Conservation (phyloP, 2,329 filamentous ascomycete species). For the Aschersonia sp. region DNA sequence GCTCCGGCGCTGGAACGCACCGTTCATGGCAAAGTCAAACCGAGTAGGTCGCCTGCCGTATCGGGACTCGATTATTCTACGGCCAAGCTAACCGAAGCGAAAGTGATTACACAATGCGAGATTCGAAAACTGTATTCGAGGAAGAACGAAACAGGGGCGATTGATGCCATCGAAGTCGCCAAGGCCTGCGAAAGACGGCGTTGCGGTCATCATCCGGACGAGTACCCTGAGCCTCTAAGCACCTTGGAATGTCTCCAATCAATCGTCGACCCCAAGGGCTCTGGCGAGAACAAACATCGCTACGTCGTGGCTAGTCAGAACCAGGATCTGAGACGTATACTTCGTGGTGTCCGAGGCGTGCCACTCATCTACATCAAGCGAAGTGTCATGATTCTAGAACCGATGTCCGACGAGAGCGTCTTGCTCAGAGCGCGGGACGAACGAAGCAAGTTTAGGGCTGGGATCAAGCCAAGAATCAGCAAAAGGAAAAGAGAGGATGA, state of each 20-base stretch:
- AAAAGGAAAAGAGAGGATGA: conserved; percentile 37
- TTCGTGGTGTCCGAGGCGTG: conserved; percentile 56
- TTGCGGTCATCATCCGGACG: conserved; percentile 62
- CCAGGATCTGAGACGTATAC: conserved; percentile 41
- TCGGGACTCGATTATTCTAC: too few species aligned
- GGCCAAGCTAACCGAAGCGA: conserved; percentile 8
- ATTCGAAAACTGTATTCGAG: conserved; percentile 64
- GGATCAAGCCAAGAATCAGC: conserved; percentile 37
- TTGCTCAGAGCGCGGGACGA: conserved; percentile 53
- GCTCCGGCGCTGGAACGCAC: conserved; percentile 61
- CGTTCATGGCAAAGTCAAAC: conserved; percentile 76
- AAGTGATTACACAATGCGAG: conserved; percentile 68
- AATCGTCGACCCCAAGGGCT: conserved; percentile 66
- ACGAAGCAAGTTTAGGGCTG: conserved; percentile 57
- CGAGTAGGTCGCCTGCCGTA: conserved; percentile 36
- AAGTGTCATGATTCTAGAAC: conserved; percentile 58
- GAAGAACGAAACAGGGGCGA: conserved; percentile 36
- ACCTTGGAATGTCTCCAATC: conserved; percentile 55
- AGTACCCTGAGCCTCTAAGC: conserved; percentile 55
- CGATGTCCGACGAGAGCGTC: conserved; percentile 55
- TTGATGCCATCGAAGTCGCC: conserved; percentile 54
- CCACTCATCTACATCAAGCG: conserved; percentile 67
- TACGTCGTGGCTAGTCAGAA: conserved; percentile 70
- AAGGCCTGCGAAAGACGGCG: conserved; percentile 63
- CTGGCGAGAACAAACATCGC: conserved; percentile 58